phyloP scores from a whole-genome alignment of 2,329 filamentous ascomycete genomes.

The Pseudogymnoascus sp. region DNA sequence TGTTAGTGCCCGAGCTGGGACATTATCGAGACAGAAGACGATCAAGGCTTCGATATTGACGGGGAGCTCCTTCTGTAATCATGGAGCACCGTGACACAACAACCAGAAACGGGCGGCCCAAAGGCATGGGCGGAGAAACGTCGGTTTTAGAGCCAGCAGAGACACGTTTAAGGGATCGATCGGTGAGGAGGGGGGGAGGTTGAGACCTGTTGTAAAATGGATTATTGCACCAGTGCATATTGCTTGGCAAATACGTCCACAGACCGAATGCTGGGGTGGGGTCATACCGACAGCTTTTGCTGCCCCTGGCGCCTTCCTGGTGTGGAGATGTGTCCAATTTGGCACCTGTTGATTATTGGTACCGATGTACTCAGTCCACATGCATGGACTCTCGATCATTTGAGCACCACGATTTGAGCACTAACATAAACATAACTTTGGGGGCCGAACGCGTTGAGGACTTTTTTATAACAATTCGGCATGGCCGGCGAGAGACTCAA shows the following conservation, averaged over 20 bases:
- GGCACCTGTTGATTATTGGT: constrained; percentile 5
- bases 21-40: constrained; percentile 2
- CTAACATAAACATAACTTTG: background rate
- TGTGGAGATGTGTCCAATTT: constrained; percentile 7
- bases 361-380: constrained; percentile 5
- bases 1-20: constrained; percentile 5
- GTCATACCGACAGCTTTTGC: background rate
- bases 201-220: constrained; percentile 6
- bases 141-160: background rate
- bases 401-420: background rate
- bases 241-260: background rate
- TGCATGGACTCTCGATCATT: constrained; percentile 6
- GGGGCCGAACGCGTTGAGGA: background rate
- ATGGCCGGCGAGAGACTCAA: background rate
- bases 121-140: background rate
- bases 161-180: constrained; percentile 6
- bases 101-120: background rate
- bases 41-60: constrained; percentile 5
- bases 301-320: constrained; percentile 6
- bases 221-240: background rate
- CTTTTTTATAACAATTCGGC: background rate
- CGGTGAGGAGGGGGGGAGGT: background rate
- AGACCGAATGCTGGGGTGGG: constrained; percentile 2
- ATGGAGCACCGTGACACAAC: background rate
- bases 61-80: background rate